Evolutionary conservation across 2,329 filamentous ascomycete genomes (phyloP), one percentile per base, ranked within the genome.

Genomic region (Penicillium hordei): DNA sequence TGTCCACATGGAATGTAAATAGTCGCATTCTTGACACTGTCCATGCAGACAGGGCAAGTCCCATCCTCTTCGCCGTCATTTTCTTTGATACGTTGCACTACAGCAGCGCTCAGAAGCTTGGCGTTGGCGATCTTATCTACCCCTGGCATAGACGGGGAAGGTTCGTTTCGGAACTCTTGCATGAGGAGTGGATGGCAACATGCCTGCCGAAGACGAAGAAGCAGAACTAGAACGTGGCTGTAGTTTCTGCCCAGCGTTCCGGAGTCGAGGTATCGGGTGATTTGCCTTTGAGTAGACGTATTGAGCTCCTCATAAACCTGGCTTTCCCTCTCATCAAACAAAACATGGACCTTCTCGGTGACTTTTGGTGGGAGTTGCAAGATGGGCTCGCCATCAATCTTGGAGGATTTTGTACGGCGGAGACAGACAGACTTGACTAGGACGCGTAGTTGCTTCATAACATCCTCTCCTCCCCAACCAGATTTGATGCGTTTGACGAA

Each of bases 1-100:
- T 96, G 92, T 2, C 92, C 92, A 68, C 92, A 96, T 1, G 91
- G 91, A 51, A 91, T 81, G 72, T 93, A 88, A 61, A 96, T 90
- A 3, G 84, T 84, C 0, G 90, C 89, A 60, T 93, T 92, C 15
- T 83, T 80, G 7, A 88, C 85, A 2, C 81, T 86, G 67, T 96
- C 92, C 58, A 89, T 87, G 71, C 92, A 96, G 21, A 94, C 86
- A 0, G 90, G 90, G 68, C 92, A 96, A 4, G 60, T 59, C 4
- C 59, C 60, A 39, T 58, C 56, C 70, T 93, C 88, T 49, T 93
- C 90, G 2, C 80, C 82, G 1, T 86, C 80, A 6, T 78, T 75
- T 13, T 78, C 75, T 61, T 79, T 89, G 69, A 94, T 82, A 7
- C 90, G 85, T n/a, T 78, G 69, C 19, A 95, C 80, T 13, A 91